Percentiles rank a stretch among this genome's conserved stretches.
Evolutionary conservation across 495 filamentous ascomycete genomes (phyloP).

Genomic region (Daldinia childiae): DNA sequence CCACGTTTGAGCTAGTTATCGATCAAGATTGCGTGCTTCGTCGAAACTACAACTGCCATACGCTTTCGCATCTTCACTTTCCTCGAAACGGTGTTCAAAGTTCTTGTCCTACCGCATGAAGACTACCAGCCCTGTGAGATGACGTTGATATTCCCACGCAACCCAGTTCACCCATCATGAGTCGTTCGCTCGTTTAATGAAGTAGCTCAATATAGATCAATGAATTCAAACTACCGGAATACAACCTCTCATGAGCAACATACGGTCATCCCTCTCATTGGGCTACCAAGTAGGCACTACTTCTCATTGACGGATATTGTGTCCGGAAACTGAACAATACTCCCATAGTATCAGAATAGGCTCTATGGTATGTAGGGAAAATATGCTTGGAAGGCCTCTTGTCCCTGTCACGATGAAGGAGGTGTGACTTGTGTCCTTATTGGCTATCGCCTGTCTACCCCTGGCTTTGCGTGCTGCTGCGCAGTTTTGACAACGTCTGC

Average conservation of each 20-base stretch:
- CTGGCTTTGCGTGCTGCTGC: slow-evolving; percentile 24
- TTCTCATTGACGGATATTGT: slow-evolving; percentile 52
- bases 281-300: slow-evolving; percentile 55
- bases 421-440: slow-evolving; percentile 18
- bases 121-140: background rate
- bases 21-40: slow-evolving; percentile 25
- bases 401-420: slow-evolving; percentile 3
- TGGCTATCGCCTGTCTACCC: slow-evolving; percentile 16
- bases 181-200: slow-evolving; percentile 12
- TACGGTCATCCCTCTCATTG: slow-evolving; percentile 15
- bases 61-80: background rate
- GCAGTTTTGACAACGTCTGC: slow-evolving; percentile 26
- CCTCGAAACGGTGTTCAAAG: background rate
- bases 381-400: background rate
- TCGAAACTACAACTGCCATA: background rate
- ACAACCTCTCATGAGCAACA: slow-evolving; percentile 6
- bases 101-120: background rate
- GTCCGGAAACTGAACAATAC: slow-evolving; percentile 13
- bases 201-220: slow-evolving; percentile 17
- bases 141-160: slow-evolving; percentile 15
- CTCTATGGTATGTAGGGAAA: background rate
- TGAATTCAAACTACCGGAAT: slow-evolving; percentile 15
- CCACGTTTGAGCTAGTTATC: background rate
- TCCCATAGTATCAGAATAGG: slow-evolving; percentile 4
- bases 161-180: background rate